These are phyloP conservation scores for Rhizopogon vinicolor DNA, from an alignment of 768 basidiomycete species.

Conservation along the genomic window DNA sequence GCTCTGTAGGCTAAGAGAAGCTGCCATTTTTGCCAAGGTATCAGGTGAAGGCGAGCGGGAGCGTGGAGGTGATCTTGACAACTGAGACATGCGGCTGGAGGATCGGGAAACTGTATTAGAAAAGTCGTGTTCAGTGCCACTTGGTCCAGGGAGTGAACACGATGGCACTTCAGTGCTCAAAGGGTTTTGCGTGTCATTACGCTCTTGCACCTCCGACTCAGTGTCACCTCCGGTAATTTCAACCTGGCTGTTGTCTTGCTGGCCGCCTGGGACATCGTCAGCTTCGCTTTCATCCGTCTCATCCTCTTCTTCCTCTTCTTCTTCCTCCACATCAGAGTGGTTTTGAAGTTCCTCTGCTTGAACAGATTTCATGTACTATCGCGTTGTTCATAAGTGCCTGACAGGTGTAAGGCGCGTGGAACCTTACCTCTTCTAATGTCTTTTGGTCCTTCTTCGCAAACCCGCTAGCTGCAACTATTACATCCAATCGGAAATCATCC, in stretches of 20 bases:
- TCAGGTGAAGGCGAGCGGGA: slow-evolving; percentile 44
- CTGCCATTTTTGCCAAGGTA: slow-evolving; percentile 38
- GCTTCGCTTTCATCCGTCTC: slow-evolving; percentile 28
- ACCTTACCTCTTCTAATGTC: slow-evolving; percentile 75
- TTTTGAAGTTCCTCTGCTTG: slow-evolving; percentile 29
- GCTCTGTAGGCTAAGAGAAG: slow-evolving; percentile 31
- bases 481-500: slow-evolving; percentile 73
- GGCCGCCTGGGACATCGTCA: slow-evolving; percentile 17
- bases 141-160: slow-evolving; percentile 6
- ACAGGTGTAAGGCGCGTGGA: slow-evolving; percentile 12
- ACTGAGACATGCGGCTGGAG: slow-evolving; percentile 32
- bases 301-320: slow-evolving; percentile 33
- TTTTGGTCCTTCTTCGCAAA: slow-evolving; percentile 83
- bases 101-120: slow-evolving; percentile 18
- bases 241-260: slow-evolving; percentile 11
- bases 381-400: slow-evolving; percentile 16
- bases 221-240: slow-evolving; percentile 17
- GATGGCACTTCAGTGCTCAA: slow-evolving; percentile 6
- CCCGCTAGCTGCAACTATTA: slow-evolving; percentile 91
- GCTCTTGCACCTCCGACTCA: neutral
- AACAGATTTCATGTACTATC: slow-evolving; percentile 65
- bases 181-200: neutral
- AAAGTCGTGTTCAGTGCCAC: neutral
- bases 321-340: slow-evolving; percentile 29
- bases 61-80: slow-evolving; percentile 50